phyloP scores from a whole-genome alignment of 2,329 filamentous ascomycete species.

The Xylariaceae sp. region DNA sequence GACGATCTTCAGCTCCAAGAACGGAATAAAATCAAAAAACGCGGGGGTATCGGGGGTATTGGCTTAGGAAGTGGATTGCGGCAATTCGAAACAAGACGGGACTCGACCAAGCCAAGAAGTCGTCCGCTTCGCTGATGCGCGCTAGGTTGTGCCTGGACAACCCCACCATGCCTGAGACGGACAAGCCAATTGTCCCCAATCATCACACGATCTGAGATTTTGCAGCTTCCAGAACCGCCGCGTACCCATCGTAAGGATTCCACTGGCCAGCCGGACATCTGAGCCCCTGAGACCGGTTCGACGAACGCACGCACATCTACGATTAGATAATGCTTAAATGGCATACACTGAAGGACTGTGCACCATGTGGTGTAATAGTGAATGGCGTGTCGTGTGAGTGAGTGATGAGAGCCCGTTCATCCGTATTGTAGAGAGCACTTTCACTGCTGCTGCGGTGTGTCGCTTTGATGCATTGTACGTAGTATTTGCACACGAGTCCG shows the following conservation, averaged over 20 bases:
- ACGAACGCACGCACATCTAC: neutral
- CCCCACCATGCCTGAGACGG: conserved; percentile 15
- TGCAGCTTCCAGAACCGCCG: conserved; percentile 19
- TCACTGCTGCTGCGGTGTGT: neutral
- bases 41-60: neutral
- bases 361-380: neutral
- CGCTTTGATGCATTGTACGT: neutral
- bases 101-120: neutral
- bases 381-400: neutral
- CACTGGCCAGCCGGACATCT: conserved; percentile 8
- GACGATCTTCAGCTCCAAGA: neutral
- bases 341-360: too few species aligned
- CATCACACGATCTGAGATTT: conserved; percentile 23
- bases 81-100: conserved; percentile 5
- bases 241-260: conserved; percentile 1
- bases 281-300: conserved; percentile 9
- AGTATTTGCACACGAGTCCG: too few species aligned
- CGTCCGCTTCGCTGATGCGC: conserved; percentile 4
- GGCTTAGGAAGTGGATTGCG: conserved; percentile 2
- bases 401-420: neutral
- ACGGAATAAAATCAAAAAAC: neutral
- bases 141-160: conserved; percentile 11
- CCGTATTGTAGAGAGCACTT: neutral
- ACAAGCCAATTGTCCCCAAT: conserved; percentile 11
- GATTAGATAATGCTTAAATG: conserved; percentile 10